Percentiles rank a stretch among this genome's conserved stretches.
These are phyloP conservation scores for Dacryopinax primogenitus DNA, from an alignment of 768 basidiomycete species.

Conservation along the genomic window DNA sequence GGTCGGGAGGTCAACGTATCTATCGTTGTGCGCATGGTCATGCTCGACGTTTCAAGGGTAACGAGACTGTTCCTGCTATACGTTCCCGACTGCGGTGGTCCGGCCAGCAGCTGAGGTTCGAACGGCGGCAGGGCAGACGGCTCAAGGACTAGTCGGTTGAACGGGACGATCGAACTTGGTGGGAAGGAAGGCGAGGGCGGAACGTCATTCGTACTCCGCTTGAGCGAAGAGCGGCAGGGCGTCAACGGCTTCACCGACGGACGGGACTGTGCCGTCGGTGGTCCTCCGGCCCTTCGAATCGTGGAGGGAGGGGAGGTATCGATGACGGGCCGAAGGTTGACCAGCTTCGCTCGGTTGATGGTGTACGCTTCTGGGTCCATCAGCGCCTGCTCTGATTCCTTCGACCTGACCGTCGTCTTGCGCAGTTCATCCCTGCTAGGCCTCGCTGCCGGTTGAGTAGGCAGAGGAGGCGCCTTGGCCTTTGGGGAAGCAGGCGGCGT, in stretches of 20 bases:
- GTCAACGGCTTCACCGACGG: neutral
- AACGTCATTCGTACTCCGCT: neutral
- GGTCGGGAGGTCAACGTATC: constrained; percentile 54
- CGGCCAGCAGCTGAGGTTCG: constrained; percentile 51
- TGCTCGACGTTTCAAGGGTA: constrained; percentile 59
- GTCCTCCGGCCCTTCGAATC: neutral
- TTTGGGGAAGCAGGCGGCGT: neutral
- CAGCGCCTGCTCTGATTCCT: neutral
- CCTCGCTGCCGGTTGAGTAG: neutral
- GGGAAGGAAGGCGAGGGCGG: neutral
- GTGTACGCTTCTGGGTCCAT: constrained; percentile 4
- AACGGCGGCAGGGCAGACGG: constrained; percentile 38
- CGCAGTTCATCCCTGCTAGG: neutral
- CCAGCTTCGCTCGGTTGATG: neutral
- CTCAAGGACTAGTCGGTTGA: neutral
- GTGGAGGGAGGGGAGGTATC: neutral
- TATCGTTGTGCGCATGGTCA: constrained; percentile 51
- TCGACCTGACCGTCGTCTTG: neutral
- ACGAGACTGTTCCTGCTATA: constrained; percentile 48
- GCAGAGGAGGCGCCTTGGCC: neutral
- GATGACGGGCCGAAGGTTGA: neutral
- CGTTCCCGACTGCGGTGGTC: constrained; percentile 32
- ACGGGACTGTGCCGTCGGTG: no score
- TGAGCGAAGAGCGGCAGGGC: neutral
- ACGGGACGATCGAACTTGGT: neutral